phyloP scores from a whole-genome alignment of 352 stramenopile species.

The Globisporangium solare region DNA sequence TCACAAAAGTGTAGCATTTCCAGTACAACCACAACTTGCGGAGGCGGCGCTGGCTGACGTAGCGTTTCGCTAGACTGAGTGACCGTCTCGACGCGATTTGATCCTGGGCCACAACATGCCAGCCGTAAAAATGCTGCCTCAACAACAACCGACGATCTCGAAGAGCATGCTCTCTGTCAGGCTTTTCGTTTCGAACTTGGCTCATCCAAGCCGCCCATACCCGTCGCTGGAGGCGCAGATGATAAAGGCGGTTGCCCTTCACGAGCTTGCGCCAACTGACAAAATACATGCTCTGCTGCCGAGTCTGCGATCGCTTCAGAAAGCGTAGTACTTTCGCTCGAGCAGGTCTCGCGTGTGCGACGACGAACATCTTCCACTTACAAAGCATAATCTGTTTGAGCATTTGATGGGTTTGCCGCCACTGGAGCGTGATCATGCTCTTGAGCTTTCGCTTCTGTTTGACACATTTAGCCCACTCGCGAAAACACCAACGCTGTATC shows the following conservation, averaged over 20 bases:
- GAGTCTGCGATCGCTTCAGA: neutral
- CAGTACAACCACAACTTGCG: slow-evolving; percentile 75
- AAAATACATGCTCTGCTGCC: slow-evolving; percentile 12
- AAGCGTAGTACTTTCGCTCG: slow-evolving; percentile 17
- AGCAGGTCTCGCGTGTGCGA: slow-evolving; percentile 27
- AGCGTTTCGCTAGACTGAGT: slow-evolving; percentile 47
- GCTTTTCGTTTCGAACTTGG: slow-evolving; percentile 17
- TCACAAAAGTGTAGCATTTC: slow-evolving; percentile 71
- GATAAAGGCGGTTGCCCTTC: slow-evolving; percentile 18
- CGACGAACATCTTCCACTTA: slow-evolving; percentile 49
- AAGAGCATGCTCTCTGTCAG: slow-evolving; percentile 14
- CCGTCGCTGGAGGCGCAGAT: slow-evolving; percentile 16
- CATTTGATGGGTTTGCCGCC: slow-evolving; percentile 14
- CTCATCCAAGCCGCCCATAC: slow-evolving; percentile 36
- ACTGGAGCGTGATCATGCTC: slow-evolving; percentile 19
- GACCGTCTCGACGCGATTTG: slow-evolving; percentile 32
- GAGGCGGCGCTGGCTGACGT: slow-evolving; percentile 52
- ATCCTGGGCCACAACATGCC: slow-evolving; percentile 33
- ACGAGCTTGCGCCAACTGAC: slow-evolving; percentile 27
- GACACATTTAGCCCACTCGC: slow-evolving; percentile 4
- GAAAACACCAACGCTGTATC: slow-evolving; percentile 10
- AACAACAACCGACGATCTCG: slow-evolving; percentile 19
- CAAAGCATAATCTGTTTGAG: slow-evolving; percentile 28
- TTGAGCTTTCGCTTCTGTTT: slow-evolving; percentile 8
- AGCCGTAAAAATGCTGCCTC: slow-evolving; percentile 34